phyloP scores from a whole-genome alignment of 148 eudicot species.

The Silene conica region DNA sequence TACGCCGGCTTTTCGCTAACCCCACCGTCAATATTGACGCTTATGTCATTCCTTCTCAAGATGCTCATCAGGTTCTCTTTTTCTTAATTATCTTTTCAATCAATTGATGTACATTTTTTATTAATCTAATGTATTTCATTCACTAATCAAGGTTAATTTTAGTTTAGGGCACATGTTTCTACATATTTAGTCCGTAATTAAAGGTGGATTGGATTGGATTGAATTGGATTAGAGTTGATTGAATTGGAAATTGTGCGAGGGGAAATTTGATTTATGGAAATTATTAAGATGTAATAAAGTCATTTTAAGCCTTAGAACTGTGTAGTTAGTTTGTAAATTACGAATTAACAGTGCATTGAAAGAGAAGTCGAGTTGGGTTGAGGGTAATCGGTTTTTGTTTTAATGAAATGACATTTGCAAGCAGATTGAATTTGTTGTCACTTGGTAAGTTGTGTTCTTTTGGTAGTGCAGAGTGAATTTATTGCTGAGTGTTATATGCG shows the following conservation, averaged over 20 bases:
- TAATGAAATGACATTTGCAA: neutral
- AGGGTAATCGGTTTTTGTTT: neutral
- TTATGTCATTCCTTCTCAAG: constrained; percentile 88
- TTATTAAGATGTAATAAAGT: too few relatives aligned
- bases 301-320: too few relatives aligned
- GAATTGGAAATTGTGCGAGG: too few relatives aligned
- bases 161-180: too few relatives aligned
- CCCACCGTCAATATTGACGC: constrained; percentile 72
- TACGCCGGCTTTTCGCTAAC: constrained; percentile 61
- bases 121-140: too few relatives aligned
- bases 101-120: neutral
- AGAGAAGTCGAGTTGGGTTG: neutral
- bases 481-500: constrained; percentile 89
- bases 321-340: neutral
- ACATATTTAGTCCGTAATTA: too few relatives aligned
- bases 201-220: too few relatives aligned
- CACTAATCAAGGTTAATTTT: too few relatives aligned
- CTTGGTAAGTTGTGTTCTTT: constrained; percentile 6
- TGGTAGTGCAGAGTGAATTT: constrained; percentile 79
- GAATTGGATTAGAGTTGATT: neutral
- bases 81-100: neutral
- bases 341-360: too few relatives aligned
- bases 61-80: constrained; percentile 79
- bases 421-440: neutral
- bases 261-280: too few relatives aligned